These are phyloP conservation scores for Acer negundo DNA, from an alignment of 345 rosid species.

Conservation along the genomic window DNA sequence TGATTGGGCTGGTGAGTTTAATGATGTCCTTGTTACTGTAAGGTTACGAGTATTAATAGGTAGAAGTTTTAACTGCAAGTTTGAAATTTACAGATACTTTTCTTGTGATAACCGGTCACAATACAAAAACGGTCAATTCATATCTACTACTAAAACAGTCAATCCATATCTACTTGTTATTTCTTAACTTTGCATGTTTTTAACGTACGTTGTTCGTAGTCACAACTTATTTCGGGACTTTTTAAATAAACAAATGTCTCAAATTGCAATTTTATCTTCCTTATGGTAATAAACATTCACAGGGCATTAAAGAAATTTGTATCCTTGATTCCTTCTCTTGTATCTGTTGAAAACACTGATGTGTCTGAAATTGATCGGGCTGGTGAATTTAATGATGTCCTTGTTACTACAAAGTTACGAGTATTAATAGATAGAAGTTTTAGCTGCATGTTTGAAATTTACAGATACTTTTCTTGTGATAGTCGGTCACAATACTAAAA, in stretches of 20 bases:
- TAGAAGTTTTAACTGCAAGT: conserved; percentile 14
- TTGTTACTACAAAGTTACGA: conserved; percentile 53
- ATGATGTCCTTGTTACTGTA: conserved; percentile 41
- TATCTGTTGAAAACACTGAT: conserved; percentile 37
- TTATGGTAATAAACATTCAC: conserved; percentile 67
- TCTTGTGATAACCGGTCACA: background rate
- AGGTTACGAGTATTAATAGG: conserved; percentile 70
- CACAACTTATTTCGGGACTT: background rate
- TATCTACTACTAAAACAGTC: conserved; percentile 52
- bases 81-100: background rate
- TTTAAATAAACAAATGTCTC: background rate
- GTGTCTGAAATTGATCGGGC: conserved; percentile 48
- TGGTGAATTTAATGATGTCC: conserved; percentile 19
- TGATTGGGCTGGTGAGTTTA: conserved; percentile 33
- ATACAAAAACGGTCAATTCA: background rate
- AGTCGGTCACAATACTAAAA: conserved; percentile 27
- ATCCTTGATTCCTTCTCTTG: conserved; percentile 59
- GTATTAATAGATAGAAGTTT: conserved; percentile 56
- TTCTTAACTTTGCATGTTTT: conserved; percentile 11
- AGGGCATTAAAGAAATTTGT: conserved; percentile 54
- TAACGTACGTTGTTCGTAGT: background rate
- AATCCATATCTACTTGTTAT: conserved; percentile 23
- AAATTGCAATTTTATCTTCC: conserved; percentile 15
- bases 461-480: background rate
- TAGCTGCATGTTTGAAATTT: too few relatives aligned